Percentiles rank a stretch among this genome's conserved stretches.
These are phyloP conservation scores for Sporisorium scitamineum DNA, from an alignment of 1,284 basidiomycete species.

Conservation along the genomic window DNA sequence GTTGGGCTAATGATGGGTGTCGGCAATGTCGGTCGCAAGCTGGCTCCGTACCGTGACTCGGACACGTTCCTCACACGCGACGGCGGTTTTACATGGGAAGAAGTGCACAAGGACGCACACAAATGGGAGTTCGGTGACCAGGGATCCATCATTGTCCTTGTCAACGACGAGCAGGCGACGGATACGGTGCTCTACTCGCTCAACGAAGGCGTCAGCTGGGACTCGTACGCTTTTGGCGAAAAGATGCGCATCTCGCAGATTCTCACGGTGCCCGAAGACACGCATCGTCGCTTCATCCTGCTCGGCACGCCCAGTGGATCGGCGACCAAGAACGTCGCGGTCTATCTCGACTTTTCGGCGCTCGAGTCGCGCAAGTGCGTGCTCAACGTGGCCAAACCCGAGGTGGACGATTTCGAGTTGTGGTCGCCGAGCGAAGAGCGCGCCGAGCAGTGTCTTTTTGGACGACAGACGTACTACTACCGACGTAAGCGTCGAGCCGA, in stretches of 20 bases:
- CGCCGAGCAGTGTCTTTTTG: conserved; percentile 65
- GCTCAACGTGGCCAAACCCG: conserved; percentile 50
- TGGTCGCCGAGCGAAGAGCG: conserved; percentile 67
- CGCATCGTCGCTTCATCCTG: conserved; percentile 88
- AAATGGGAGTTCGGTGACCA: conserved; percentile 99
- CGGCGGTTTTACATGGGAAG: conserved; percentile 97
- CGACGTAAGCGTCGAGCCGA: conserved; percentile 63
- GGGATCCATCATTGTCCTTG: conserved; percentile 90
- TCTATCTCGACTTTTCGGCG: conserved; percentile 89
- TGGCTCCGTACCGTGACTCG: conserved; percentile 84
- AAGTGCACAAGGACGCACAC: conserved; percentile 97
- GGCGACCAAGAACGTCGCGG: conserved; percentile 75
- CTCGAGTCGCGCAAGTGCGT: conserved; percentile 70
- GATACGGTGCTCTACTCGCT: conserved; percentile 89
- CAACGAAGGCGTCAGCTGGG: conserved; percentile 88
- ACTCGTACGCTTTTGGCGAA: conserved; percentile 86
- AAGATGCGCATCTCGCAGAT: conserved; percentile 82
- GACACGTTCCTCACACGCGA: conserved; percentile 97
- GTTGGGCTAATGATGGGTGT: conserved; percentile 94
- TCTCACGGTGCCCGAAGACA: conserved; percentile 90
- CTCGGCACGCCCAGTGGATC: conserved; percentile 76
- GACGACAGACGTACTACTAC: conserved; percentile 65
- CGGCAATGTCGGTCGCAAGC: conserved; percentile 90
- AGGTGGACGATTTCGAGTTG: conserved; percentile 65
- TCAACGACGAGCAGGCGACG: conserved; percentile 92